Evolutionary conservation across 306 rosid species (phyloP).

Genomic region (Castanopsis chinensis): DNA sequence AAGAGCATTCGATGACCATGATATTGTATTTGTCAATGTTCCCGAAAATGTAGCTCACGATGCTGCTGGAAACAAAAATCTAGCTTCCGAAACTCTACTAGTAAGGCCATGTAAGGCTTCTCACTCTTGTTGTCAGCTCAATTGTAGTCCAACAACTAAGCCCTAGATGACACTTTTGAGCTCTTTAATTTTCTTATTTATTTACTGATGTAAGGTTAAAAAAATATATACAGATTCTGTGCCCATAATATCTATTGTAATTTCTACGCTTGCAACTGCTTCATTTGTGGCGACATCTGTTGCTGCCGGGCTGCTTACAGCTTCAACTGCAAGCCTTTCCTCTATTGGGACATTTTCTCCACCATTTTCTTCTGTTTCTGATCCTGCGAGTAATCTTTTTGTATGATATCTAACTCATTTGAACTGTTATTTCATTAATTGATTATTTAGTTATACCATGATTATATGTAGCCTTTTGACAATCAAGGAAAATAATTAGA

Average conservation of each 20-base stretch:
- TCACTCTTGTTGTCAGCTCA: background rate
- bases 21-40: conserved; percentile 38
- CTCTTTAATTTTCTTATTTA: background rate
- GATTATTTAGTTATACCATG: background rate
- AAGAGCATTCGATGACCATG: conserved; percentile 38
- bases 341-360: conserved; percentile 43
- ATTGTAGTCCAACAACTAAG: background rate
- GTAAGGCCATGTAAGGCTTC: conserved; percentile 80
- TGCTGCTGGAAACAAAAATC: conserved; percentile 81
- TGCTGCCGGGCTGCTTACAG: conserved; percentile 66
- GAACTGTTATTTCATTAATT: background rate
- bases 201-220: background rate
- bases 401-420: conserved; percentile 42
- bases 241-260: conserved; percentile 48
- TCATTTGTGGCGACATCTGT: conserved; percentile 61
- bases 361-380: conserved; percentile 51
- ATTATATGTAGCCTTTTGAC: background rate
- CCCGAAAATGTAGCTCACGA: conserved; percentile 72
- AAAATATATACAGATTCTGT: conserved; percentile 57
- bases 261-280: conserved; percentile 59
- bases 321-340: conserved; percentile 83
- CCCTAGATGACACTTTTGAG: too few species aligned
- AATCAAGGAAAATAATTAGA: background rate
- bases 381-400: conserved; percentile 81
- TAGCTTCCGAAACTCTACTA: conserved; percentile 78